phyloP scores from a whole-genome alignment of 208 protist genomes.

The Willaertia magna region DNA sequence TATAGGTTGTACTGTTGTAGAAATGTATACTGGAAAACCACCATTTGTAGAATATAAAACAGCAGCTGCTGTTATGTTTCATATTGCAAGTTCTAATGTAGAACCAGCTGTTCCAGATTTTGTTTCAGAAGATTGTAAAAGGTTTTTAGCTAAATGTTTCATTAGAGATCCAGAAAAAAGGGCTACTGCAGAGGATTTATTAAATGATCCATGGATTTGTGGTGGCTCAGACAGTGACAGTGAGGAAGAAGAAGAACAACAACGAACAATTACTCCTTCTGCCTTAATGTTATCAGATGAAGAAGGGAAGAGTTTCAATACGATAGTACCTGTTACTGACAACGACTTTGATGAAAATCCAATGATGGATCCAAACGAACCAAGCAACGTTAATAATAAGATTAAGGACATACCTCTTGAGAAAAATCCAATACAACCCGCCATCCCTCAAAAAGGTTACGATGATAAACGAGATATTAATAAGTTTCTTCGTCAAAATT shows the following conservation, averaged over 20 bases:
- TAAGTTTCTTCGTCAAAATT: background rate
- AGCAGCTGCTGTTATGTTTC: conserved; percentile 8
- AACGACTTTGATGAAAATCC: background rate
- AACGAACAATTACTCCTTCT: background rate
- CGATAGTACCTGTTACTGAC: no score
- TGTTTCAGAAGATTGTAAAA: background rate
- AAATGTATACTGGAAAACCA: conserved; percentile 30
- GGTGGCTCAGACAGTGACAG: no score
- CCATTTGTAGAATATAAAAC: conserved; percentile 18
- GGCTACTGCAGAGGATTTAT: background rate
- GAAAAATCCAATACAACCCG: background rate
- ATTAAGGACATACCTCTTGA: background rate
- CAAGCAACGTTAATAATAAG: no score
- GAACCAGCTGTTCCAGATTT: background rate
- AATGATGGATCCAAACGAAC: no score
- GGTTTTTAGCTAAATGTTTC: conserved; percentile 3
- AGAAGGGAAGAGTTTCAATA: no score
- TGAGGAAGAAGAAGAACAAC: no score
- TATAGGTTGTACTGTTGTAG: conserved; percentile 54
- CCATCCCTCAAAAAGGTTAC: background rate
- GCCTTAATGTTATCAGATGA: background rate
- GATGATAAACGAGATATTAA: background rate
- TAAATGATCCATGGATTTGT: background rate
- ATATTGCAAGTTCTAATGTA: background rate
- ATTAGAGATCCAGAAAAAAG: background rate